Percentiles rank a stretch among this genome's conserved stretches.
phyloP scores from a whole-genome alignment of 352 stramenopile species.

The Phytophthora cactorum region DNA sequence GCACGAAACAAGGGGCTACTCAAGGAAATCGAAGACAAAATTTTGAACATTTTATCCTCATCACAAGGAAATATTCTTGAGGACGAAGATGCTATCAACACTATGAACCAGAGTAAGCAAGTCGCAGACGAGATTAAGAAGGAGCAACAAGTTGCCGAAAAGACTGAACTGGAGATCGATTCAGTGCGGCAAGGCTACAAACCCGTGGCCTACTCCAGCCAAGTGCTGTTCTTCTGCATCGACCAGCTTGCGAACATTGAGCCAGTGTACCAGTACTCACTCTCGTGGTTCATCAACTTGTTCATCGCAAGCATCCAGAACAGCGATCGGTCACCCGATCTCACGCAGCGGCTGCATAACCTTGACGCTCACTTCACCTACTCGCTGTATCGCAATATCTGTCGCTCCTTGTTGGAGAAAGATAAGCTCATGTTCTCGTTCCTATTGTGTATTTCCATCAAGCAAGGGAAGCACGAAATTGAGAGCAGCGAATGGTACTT shows the following conservation, averaged over 20 bases:
- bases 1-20: constrained; percentile 92
- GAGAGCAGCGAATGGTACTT: constrained; percentile 93
- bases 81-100: constrained; percentile 93
- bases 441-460: constrained; percentile 88
- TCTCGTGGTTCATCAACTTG: constrained; percentile 94
- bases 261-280: constrained; percentile 93
- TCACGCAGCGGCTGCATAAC: constrained; percentile 80
- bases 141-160: constrained; percentile 91
- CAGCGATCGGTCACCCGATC: constrained; percentile 78
- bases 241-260: constrained; percentile 94
- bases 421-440: constrained; percentile 96
- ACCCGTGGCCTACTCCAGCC: constrained; percentile 88
- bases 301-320: constrained; percentile 91
- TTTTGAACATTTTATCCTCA: constrained; percentile 91
- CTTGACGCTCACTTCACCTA: constrained; percentile 92
- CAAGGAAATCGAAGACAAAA: constrained; percentile 95
- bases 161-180: constrained; percentile 93
- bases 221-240: constrained; percentile 96
- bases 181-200: constrained; percentile 87
- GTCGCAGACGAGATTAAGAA: constrained; percentile 94
- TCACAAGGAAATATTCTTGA: constrained; percentile 95
- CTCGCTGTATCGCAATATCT: constrained; percentile 93
- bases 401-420: constrained; percentile 92
- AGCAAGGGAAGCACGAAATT: constrained; percentile 78
- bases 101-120: constrained; percentile 91